Evolutionary conservation across 202 grass and related monocot genomes (phyloP), one percentile per base, ranked within the genome.

Genomic region (Setaria italica): DNA sequence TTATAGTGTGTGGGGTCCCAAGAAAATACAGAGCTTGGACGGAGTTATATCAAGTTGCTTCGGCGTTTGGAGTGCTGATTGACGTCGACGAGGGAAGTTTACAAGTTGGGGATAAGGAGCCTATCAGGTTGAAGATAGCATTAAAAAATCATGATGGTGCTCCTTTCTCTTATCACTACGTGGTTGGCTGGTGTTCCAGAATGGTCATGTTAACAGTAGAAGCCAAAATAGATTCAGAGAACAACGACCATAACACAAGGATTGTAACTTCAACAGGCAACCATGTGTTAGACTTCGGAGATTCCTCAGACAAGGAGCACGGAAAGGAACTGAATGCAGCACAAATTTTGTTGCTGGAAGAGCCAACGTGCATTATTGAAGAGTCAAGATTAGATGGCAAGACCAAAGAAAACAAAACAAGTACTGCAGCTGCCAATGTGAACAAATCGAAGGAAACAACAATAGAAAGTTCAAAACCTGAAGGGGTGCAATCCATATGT

Each of bases 21-120:
- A 76, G 5, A 72, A 77, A 55, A 78, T 82, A 86, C 20, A 90
- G 79, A 78, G 82, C 65, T 65, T 90, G 78, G 88, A 82, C 72
- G 57, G 83, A 72, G 73, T 51, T 90, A 90, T 86, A 86, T 58
- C 83, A 86, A 72, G 79, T 86, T 58, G 83, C 66, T 58, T 90
- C 65, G 33, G 48, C 83, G 49, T 25, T 90, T 48, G 73, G 88
- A 48, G 72, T 90, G 8, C 51, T 90, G 83, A 63, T 67, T 47
- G 83, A 71, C 2, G 88, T 89, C 13, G 88, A 86, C 32, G 78
- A 86, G 56, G 65, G 72, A 71, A 86, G 88, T 77, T 82, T 82
- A 72, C 47, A 77, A 86, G 65, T 34, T 37, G 57, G 48, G 29
- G 35, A 86, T 78, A 78, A 77, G 20, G 72, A 86, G 20, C 72